phyloP scores from a whole-genome alignment of 73 alveolate genomes.

The Paramecium bursaria region DNA sequence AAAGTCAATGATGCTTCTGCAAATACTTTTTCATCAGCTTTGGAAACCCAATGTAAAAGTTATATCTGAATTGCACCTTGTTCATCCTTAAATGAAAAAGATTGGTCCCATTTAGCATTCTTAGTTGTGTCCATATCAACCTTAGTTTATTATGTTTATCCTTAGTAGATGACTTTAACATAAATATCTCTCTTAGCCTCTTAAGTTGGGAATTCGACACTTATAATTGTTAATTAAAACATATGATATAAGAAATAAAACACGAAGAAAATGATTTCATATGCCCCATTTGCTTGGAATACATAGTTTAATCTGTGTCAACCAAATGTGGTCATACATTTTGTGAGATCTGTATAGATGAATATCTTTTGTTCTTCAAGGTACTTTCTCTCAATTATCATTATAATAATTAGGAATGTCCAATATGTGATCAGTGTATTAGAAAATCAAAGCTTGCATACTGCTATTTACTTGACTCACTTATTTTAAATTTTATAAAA shows the following conservation, averaged over 20 bases:
- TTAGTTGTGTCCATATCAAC: slow-evolving; percentile 49
- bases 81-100: neutral
- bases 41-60: slow-evolving; percentile 10
- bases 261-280: slow-evolving; percentile 48
- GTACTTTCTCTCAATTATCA: slow-evolving; percentile 1
- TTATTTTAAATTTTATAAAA: slow-evolving; percentile 36
- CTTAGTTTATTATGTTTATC: slow-evolving; percentile 8
- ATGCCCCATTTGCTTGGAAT: slow-evolving; percentile 41
- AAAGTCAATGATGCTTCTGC: neutral
- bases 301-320: slow-evolving; percentile 50
- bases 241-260: neutral
- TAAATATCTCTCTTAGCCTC: slow-evolving; percentile 22
- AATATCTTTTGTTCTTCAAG: slow-evolving; percentile 36
- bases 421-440: slow-evolving; percentile 6
- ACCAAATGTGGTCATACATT: slow-evolving; percentile 57
- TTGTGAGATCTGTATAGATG: slow-evolving; percentile 54
- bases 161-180: neutral
- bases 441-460: slow-evolving; percentile 56
- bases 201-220: slow-evolving; percentile 39
- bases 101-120: slow-evolving; percentile 33
- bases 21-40: neutral
- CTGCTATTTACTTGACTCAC: slow-evolving; percentile 30
- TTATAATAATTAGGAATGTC: slow-evolving; percentile 41
- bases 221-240: slow-evolving; percentile 40
- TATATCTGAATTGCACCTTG: slow-evolving; percentile 1